phyloP scores from a whole-genome alignment of 2,329 filamentous ascomycete genomes.

The Alternaria burnsii region DNA sequence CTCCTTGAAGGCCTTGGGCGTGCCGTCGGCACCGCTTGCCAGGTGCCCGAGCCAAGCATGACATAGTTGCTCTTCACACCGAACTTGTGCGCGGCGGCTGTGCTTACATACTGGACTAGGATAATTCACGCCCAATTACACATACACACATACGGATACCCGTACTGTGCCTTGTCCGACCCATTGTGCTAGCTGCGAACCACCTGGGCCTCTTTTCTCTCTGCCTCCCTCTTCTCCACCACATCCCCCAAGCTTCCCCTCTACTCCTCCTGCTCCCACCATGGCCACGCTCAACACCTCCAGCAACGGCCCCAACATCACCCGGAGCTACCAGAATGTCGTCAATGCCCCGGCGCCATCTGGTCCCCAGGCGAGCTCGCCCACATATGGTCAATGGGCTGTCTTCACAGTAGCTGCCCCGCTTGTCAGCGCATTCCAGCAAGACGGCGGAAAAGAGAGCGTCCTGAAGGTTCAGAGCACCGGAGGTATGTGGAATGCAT shows the following conservation, averaged over 20 bases:
- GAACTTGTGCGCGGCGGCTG: slow-evolving; percentile 8
- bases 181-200: slow-evolving; percentile 3
- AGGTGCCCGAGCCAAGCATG: slow-evolving; percentile 18
- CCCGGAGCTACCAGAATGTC: slow-evolving; percentile 69
- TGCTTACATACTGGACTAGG: slow-evolving; percentile 1
- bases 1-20: slow-evolving; percentile 5
- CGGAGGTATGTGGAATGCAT: slow-evolving; percentile 68
- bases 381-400: slow-evolving; percentile 91
- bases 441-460: slow-evolving; percentile 87
- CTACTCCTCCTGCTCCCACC: slow-evolving; percentile 51
- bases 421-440: slow-evolving; percentile 89
- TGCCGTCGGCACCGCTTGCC: slow-evolving; percentile 6
- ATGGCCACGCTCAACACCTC: slow-evolving; percentile 75
- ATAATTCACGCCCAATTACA: slow-evolving; percentile 18
- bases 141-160: slow-evolving; percentile 17
- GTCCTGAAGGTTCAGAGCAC: slow-evolving; percentile 92
- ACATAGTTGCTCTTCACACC: slow-evolving; percentile 20
- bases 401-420: slow-evolving; percentile 93
- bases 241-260: slow-evolving; percentile 15
- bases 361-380: slow-evolving; percentile 69
- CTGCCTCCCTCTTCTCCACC: slow-evolving; percentile 5
- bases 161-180: slow-evolving; percentile 17
- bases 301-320: slow-evolving; percentile 63
- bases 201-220: slow-evolving; percentile 7
- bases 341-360: slow-evolving; percentile 68